Base-by-base conservation (phyloP, 148 eudicot genomes). In the Euryodendron excelsum region DNA sequence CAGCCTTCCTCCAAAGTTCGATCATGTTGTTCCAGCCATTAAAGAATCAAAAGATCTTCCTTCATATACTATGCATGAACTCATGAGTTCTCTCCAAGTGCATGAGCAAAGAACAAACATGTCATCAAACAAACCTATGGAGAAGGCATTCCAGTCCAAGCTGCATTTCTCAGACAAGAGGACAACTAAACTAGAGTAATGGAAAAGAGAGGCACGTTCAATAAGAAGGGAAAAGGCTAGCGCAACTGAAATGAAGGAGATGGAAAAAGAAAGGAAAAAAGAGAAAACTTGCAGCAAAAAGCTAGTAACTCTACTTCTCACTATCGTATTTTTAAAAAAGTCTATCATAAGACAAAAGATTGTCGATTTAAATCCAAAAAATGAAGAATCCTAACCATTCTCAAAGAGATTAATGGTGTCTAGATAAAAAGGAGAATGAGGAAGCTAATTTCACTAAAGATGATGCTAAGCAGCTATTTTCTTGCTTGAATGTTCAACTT, bases 101-200 rank as follows among this genome's bases (percentile, higher is more conserved):
- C 69, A 65, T 65, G 69, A 34, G 23, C 21, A 65, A 65, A 33
- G 69, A 17, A 15, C 34, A 1, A 65, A 34, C 14, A 33, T 44
- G 12, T 33, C 5, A 0, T 17, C 23, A 65, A 17, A 36, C 8
- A 44, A 65, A 4, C n/a, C 69, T 1, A 27, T 65, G 69, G 69
- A 65, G 69, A 23, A 65, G 17, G 69, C 69, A 10, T 65, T 65
- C 34, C 69, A 65, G 23, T 65, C 69, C n/a, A 65, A 34, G 10
- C 3, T 31, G 18, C 2, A 33, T 3, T 1, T 65, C 8, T 13
- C 23, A 36, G 13, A 36, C 0, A 17, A 17, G 10, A 18, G 28
- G 18, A 62, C 1, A 27, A 9, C 14, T 7, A 30, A 30, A 62
- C 1, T 15, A 12, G 8, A 5, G 18, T 1, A 28, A 27, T 0